Conservation (phyloP, 805 yeast species). For the Candida michaelii region DNA sequence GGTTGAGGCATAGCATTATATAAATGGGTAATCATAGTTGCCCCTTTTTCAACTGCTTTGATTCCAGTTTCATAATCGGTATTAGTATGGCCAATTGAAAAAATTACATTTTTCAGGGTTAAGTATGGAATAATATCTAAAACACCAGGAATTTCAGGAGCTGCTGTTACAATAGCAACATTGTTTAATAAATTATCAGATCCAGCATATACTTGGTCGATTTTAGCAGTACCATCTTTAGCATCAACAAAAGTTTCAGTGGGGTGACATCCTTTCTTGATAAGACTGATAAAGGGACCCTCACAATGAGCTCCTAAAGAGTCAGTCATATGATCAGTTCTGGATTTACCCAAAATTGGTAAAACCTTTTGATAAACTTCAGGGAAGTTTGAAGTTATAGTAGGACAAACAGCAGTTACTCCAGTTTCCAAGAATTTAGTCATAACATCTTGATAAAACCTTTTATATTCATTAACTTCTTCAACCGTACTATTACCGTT, state of each 20-base stretch:
- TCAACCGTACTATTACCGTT: conserved; percentile 28
- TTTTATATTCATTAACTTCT: conserved; percentile 31
- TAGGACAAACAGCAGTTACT: conserved; percentile 56
- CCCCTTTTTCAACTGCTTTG: conserved; percentile 50
- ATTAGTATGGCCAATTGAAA: conserved; percentile 50
- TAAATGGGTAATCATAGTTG: conserved; percentile 59
- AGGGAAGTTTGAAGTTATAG: conserved; percentile 52
- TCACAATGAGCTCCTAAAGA: conserved; percentile 60
- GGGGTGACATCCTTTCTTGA: conserved; percentile 54
- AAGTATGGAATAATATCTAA: conserved; percentile 42
- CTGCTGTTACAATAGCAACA: conserved; percentile 48
- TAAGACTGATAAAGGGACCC: conserved; percentile 54
- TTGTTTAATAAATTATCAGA: conserved; percentile 29
- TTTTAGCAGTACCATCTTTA: conserved; percentile 24
- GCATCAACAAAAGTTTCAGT: conserved; percentile 44
- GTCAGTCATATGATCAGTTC: conserved; percentile 36
- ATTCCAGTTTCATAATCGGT: conserved; percentile 39
- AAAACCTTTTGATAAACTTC: conserved; percentile 49
- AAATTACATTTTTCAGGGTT: conserved; percentile 31
- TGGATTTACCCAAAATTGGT: conserved; percentile 39
- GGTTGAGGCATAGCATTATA: conserved; percentile 65
- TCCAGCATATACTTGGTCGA: conserved; percentile 39
- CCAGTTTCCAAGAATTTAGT: conserved; percentile 49
- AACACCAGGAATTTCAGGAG: conserved; percentile 52
- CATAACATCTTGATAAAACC: conserved; percentile 45